Evolutionary conservation across 768 basidiomycete genomes (phyloP), one percentile per base, ranked within the genome.

Genomic region (Serendipita vermifera): DNA sequence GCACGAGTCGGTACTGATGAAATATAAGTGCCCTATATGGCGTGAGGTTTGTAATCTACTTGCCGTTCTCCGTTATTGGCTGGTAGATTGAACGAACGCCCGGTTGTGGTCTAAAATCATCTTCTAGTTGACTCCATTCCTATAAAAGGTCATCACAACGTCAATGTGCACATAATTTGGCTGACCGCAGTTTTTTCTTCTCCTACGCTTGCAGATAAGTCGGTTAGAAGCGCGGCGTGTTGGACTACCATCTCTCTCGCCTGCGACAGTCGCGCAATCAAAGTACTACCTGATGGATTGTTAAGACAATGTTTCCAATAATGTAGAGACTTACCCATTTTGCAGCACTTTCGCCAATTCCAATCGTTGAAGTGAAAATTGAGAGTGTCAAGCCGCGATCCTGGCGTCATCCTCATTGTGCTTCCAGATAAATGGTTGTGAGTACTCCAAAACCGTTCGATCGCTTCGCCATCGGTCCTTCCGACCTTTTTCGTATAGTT

Each of bases 381-480:
- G 14, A 51, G 22, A 9, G 46, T 51, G 27, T 51, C 46, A 7
- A 17, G 4, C 15, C 46, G n/a, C 6, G 7, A 4, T 17, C 14
- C 46, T 22, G 46, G 46, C 9, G 46, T 51, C 46, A 51, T 51
- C 4, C 22, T 4, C 6, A n/a, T 5, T 26, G 46, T 51, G 22
- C 46, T 51, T 9, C 46, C 22, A 22, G 46, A 51, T 9, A 51
- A 29, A 29, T 51, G 46, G 27, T 51, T 51, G 31, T 22, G 46
- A n/a, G 46, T 7, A 26, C 46, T 51, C 46, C 46, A 51, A 15
- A 51, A n/a, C 31, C 60, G 59, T 39, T 77, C 75, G 0, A 71
- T 62, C 0, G 63, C 70, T 46, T 76, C 70, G 0, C 73, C 68
- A 60, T 71, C 69, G 1, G 62, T 65, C 2, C 64, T 63, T 7